Evolutionary conservation across 495 filamentous ascomycete species (phyloP).

Genomic region (Neurospora intermedia): DNA sequence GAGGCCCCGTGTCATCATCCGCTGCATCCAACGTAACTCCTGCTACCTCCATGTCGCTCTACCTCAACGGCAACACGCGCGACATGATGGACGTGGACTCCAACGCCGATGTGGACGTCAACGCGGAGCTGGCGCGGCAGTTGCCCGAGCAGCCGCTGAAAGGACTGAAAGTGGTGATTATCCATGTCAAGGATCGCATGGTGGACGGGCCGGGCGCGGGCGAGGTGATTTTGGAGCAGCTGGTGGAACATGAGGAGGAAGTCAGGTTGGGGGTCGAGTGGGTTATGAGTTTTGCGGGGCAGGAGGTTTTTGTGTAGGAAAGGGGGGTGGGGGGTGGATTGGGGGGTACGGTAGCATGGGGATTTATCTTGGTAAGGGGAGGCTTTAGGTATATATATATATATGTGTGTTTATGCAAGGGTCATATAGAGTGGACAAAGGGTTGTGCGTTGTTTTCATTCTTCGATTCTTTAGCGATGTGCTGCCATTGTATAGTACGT

Average conservation of each 20-base stretch:
- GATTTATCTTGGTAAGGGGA: too few species aligned
- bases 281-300: constrained; percentile 50
- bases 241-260: constrained; percentile 48
- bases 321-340: not conserved
- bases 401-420: too few species aligned
- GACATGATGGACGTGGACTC: not conserved
- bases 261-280: constrained; percentile 69
- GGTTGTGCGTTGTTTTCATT: too few species aligned
- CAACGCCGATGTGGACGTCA: not conserved
- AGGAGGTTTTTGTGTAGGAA: constrained; percentile 25
- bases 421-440: too few species aligned
- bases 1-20: not conserved
- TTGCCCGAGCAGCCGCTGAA: constrained; percentile 20
- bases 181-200: constrained; percentile 71
- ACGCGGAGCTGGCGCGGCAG: not conserved
- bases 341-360: not conserved
- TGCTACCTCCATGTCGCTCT: not conserved
- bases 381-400: too few species aligned
- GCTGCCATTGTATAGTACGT: too few species aligned
- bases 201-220: constrained; percentile 48
- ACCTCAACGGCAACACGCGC: not conserved
- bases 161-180: constrained; percentile 59
- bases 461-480: too few species aligned
- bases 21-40: not conserved
- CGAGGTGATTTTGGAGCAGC: constrained; percentile 56